phyloP scores from a whole-genome alignment of 1,139 yeast genomes.

The Yamadazyma mexicana region DNA sequence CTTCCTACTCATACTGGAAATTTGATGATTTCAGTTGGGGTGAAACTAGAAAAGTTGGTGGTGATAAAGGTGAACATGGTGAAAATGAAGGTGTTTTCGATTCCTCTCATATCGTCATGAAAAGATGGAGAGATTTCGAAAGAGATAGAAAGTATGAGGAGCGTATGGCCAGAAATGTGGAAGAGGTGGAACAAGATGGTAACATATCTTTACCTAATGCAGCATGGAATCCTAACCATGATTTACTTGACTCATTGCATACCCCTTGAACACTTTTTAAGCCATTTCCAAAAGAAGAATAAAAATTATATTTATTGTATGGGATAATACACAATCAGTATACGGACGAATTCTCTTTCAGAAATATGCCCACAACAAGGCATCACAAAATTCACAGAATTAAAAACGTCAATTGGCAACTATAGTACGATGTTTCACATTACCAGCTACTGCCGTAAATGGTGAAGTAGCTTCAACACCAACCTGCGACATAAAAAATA shows the following conservation, averaged over 20 bases:
- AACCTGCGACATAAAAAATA: too few relatives aligned
- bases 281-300: too few relatives aligned
- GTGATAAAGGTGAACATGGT: constrained; percentile 65
- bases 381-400: too few relatives aligned
- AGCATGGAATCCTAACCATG: constrained; percentile 44
- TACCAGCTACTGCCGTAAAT: too few relatives aligned
- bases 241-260: constrained; percentile 1
- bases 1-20: constrained; percentile 91
- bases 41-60: constrained; percentile 85
- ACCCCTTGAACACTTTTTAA: constrained; percentile 2
- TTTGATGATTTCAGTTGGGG: constrained; percentile 99
- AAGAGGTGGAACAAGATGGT: constrained; percentile 8
- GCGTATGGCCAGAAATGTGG: neutral
- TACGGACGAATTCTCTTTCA: too few relatives aligned
- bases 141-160: constrained; percentile 48
- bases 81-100: constrained; percentile 81
- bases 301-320: neutral
- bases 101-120: constrained; percentile 82
- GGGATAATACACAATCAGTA: neutral
- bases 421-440: too few relatives aligned
- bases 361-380: too few relatives aligned
- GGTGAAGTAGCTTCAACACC: too few relatives aligned
- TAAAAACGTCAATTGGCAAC: too few relatives aligned
- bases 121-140: constrained; percentile 93
- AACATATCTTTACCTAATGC: constrained; percentile 41